Evolutionary conservation across 768 basidiomycete genomes (phyloP).

Genomic region (Auriscalpium vulgare): DNA sequence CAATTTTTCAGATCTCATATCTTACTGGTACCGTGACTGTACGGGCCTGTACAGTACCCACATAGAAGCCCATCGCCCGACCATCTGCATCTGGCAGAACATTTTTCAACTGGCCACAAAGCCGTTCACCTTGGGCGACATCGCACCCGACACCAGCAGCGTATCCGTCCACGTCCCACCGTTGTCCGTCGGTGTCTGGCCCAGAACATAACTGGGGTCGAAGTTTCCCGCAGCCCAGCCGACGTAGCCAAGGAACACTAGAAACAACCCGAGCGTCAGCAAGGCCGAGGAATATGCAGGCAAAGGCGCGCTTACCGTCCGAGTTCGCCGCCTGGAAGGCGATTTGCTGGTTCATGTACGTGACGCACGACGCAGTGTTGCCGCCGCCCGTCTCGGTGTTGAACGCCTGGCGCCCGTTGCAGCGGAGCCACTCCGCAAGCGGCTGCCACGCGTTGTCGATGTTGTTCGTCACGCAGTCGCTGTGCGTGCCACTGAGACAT

Average conservation of each 20-base stretch:
- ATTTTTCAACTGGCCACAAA: neutral
- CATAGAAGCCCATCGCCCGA: too few relatives aligned
- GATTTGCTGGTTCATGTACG: constrained; percentile 38
- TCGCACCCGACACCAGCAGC: constrained; percentile 29
- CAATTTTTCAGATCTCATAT: too few relatives aligned
- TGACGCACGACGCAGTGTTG: constrained; percentile 38
- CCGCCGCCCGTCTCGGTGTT: constrained; percentile 59
- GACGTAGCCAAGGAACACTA: constrained; percentile 46
- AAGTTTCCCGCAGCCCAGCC: constrained; percentile 60
- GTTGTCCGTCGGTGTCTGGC: constrained; percentile 24
- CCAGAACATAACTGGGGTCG: constrained; percentile 26
- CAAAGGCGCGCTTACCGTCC: constrained; percentile 30
- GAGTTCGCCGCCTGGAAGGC: constrained; percentile 39
- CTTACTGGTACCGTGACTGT: too few relatives aligned
- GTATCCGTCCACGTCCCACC: constrained; percentile 34
- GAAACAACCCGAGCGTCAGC: neutral
- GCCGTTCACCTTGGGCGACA: constrained; percentile 18
- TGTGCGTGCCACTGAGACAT: constrained; percentile 28
- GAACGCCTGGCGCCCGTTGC: constrained; percentile 44
- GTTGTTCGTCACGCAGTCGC: constrained; percentile 48
- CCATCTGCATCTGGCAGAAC: too few relatives aligned
- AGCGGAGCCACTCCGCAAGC: constrained; percentile 41
- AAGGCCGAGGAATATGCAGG: neutral
- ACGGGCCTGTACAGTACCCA: too few relatives aligned
- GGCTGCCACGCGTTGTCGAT: constrained; percentile 38